A percentile compares a stretch with the other conserved stretches of the same genome.
These are phyloP conservation scores for Pseudogymnoascus sp. DNA, from an alignment of 2,329 filamentous ascomycete genomes.

Conservation along the genomic window DNA sequence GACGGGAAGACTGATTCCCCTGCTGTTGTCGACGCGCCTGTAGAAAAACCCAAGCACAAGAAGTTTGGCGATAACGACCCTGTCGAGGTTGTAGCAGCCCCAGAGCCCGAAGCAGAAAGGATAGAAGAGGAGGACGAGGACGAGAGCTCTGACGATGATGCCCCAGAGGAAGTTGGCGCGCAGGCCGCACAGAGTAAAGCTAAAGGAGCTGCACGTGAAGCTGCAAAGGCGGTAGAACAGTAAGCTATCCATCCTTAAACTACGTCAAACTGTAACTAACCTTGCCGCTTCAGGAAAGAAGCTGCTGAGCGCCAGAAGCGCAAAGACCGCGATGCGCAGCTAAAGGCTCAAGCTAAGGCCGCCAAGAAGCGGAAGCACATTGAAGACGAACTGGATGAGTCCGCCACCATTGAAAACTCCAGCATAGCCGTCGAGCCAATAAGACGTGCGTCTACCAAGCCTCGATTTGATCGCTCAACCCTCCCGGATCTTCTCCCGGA, in stretches of 20 bases:
- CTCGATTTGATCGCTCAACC: not conserved
- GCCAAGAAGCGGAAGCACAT: slow-evolving; percentile 20
- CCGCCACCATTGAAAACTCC: not conserved
- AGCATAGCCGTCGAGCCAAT: not conserved
- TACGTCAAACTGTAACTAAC: not conserved
- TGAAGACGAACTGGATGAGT: slow-evolving; percentile 4
- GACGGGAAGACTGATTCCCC: not conserved
- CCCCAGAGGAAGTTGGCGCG: slow-evolving; percentile 23
- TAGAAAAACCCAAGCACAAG: slow-evolving; percentile 16
- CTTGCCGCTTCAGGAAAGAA: slow-evolving; percentile 19
- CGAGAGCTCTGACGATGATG: slow-evolving; percentile 22
- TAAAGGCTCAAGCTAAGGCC: slow-evolving; percentile 21
- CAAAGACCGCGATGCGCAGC: slow-evolving; percentile 20
- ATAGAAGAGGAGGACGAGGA: not conserved
- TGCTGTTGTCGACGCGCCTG: not conserved
- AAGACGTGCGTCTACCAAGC: not conserved
- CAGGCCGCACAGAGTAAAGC: slow-evolving; percentile 19
- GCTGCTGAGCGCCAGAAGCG: slow-evolving; percentile 22
- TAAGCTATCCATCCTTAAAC: slow-evolving; percentile 9
- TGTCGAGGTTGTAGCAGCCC: slow-evolving; percentile 12
- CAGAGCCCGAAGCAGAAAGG: slow-evolving; percentile 9
- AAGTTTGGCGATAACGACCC: slow-evolving; percentile 21
- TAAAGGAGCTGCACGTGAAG: slow-evolving; percentile 17
- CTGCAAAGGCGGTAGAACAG: slow-evolving; percentile 23
- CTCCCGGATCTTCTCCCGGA: slow-evolving; percentile 24